Base-by-base conservation (phyloP, 2,329 filamentous ascomycete species). In the Botrytis squamosa region DNA sequence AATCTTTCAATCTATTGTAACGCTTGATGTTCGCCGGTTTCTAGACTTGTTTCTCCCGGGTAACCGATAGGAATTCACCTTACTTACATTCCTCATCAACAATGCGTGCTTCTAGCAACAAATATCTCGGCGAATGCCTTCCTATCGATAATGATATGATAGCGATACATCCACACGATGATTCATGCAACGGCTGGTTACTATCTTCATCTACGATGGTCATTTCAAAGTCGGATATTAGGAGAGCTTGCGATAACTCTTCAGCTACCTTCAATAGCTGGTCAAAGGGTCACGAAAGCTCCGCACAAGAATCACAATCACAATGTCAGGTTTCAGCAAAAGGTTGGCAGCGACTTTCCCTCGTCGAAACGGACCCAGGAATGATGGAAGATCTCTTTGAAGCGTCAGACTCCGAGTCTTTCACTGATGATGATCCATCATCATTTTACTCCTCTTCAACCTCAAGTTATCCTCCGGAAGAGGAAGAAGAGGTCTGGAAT, bases 81-180 rank as follows among this genome's bases (percentile, higher is more conserved):
- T 60, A 20, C 71, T 42, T 73, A 60, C 71, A 73, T 73, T 73
- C 71, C 71, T 69, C 40, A 16, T 20, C 36, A 73, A 60, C 25
- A 62, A 73, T 73, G 71, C 44, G 46, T 55, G 70, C 46, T 72
- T 72, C 49, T 55, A 36, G 63, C 63, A 67, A 67, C 60, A 38
- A 33, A 67, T 66, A 42, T 16, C 66, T 67, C 36, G 49, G 60
- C 29, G n/a, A 40, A 18, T 55, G 29, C 20, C 62, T n/a, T 70
- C 57, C 66, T 73, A 73, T 73, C 64, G 71, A 73, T 73, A 69
- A 68, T 73, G 64, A 73, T 73, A 69, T 73, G 64, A 73, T 73
- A 69, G 52, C 64, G n/a, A 25, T 69, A 22, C 42, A 44, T 69
- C 71, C 71, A 69, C 64, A 62, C 33, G 44, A 46, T 59, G 70